Base-by-base conservation (phyloP, 2,329 filamentous ascomycete genomes). In the Sclerotinia nivalis region DNA sequence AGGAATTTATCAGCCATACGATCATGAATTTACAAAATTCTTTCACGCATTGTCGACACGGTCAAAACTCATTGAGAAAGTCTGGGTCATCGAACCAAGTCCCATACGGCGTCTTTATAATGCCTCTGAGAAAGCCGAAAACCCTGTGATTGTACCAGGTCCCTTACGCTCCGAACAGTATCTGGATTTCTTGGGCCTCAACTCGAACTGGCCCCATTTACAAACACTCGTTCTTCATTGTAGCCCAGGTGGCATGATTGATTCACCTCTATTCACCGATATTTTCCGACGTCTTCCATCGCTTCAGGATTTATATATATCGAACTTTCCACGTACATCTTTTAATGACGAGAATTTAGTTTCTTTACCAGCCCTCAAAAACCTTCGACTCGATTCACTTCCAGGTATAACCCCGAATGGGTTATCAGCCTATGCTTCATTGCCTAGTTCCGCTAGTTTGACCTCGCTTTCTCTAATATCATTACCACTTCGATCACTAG, bases 21-120 rank as follows among this genome's bases (percentile, higher is more conserved):
- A 85, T 68, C 85, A 88, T 77, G 81, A 83, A 1, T 88, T 86
- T 74, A 85, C 82, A 76, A 83, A 84, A 60, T 80, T 88, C 13
- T 84, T 87, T 69, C 84, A 90, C 71, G 87, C 88, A 0, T 76
- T 91, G 25, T 86, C 87, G 9, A 88, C 87, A 0, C 81, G 88
- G 37, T 77, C 75, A 34, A 83, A 85, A 18, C 80, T 90, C 18
- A 84, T 82, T 74, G 84, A 88, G 72, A 87, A 88, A 80, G 82
- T 84, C 52, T 90, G 88, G 88, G 79, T 87, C 22, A 74, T 90
- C 25, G 74, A 75, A 58, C 65, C 74, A 12, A 77, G 74, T 62
- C 68, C 73, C 12, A 72, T 73, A 45, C 74, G 77, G 83, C 86
- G 72, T 64, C 73, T 70, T n/a, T 73, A 72, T 47, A 74, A 74